Evolutionary conservation across 306 rosid species (phyloP).

Genomic region (Delonix regia): DNA sequence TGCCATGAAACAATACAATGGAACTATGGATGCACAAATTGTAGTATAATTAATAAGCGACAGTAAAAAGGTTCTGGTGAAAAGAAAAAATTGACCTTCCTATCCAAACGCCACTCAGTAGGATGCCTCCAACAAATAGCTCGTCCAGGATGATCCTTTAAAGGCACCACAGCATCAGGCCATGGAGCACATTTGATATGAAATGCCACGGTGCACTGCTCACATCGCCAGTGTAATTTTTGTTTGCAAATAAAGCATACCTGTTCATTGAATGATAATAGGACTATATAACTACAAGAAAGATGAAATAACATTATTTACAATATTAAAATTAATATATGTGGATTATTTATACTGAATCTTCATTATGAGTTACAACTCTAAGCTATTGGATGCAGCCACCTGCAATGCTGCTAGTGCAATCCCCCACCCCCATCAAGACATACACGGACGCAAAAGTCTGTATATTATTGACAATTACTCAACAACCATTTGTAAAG

Average conservation of each 20-base stretch:
- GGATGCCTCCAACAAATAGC: conserved; percentile 95
- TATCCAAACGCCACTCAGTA: conserved; percentile 70
- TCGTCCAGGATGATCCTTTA: conserved; percentile 55
- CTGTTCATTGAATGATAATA: conserved; percentile 45
- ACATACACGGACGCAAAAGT: background rate
- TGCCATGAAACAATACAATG: background rate
- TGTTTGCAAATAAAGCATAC: conserved; percentile 81
- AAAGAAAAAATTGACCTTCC: conserved; percentile 83
- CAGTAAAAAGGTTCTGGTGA: conserved; percentile 46
- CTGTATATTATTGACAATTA: background rate
- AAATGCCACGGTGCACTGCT: conserved; percentile 65
- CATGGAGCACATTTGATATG: conserved; percentile 86
- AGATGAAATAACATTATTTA: background rate
- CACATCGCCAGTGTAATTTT: conserved; percentile 64
- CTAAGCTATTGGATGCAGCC: background rate
- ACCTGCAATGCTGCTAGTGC: too few species aligned
- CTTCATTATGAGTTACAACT: conserved; percentile 11
- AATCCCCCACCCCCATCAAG: too few species aligned
- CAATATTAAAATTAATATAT: background rate
- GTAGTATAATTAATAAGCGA: conserved; percentile 13
- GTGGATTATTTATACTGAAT: background rate
- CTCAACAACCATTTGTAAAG: background rate
- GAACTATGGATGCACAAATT: background rate
- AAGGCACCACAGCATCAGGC: conserved; percentile 64
- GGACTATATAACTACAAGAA: background rate